Evolutionary conservation across 2,329 filamentous ascomycete genomes (phyloP).

Genomic region (Lomentospora prolificans): DNA sequence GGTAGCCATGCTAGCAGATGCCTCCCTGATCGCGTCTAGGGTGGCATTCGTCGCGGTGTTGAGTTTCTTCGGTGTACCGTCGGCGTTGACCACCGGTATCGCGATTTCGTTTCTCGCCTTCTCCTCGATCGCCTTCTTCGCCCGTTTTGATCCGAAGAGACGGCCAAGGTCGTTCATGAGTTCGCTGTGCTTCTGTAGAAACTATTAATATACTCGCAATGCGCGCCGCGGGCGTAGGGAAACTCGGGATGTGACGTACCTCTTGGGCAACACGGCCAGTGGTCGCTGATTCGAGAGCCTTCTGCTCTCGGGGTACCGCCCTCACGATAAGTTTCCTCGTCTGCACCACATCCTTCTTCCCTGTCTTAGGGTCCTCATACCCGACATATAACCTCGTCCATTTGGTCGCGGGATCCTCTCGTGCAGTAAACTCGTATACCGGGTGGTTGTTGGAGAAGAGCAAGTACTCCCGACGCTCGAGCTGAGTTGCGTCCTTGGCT

Average conservation of each 20-base stretch:
- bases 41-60: conserved; percentile 49
- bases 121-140: conserved; percentile 65
- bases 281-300: conserved; percentile 21
- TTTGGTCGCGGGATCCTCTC: conserved; percentile 22
- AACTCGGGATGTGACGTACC: not conserved
- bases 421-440: conserved; percentile 49
- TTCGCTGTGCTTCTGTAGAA: conserved; percentile 43
- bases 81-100: conserved; percentile 23
- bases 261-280: not conserved
- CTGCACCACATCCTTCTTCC: conserved; percentile 49
- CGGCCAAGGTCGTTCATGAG: conserved; percentile 61
- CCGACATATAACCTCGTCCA: conserved; percentile 53
- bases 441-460: conserved; percentile 48
- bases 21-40: conserved; percentile 51
- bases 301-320: conserved; percentile 44
- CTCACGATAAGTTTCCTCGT: conserved; percentile 56
- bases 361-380: conserved; percentile 50
- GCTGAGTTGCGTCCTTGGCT: conserved; percentile 1
- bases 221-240: not conserved
- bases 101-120: conserved; percentile 61
- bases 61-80: conserved; percentile 35
- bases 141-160: conserved; percentile 78
- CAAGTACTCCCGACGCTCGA: conserved; percentile 31
- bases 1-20: conserved; percentile 57
- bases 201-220: not conserved